Evolutionary conservation across 306 rosid species (phyloP), one percentile per base, ranked within the genome.

Genomic region (Malus fusca): DNA sequence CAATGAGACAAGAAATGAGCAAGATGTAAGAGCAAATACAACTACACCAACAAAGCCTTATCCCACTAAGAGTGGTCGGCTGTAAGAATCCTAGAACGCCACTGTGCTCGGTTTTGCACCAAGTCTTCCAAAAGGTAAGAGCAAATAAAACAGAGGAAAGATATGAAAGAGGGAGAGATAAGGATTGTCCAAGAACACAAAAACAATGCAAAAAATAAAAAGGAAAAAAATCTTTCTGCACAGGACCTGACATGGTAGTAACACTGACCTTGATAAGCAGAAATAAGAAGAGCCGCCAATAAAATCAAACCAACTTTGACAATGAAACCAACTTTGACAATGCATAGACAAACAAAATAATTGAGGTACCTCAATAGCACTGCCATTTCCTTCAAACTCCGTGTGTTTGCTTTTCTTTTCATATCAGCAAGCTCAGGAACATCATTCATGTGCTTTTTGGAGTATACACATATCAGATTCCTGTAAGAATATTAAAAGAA

Each of bases 391-490:
- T 96, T 96, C 81, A 96, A 80, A 75, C 98, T 89, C 85, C 96
- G 83, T 7, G 92, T 89, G 80, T 96, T 92, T 68, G 98, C 91
- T 81, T 75, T 90, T 78, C 93, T 88, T 92, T 96, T 96, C 89
- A 81, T 88, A 77, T 96, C 99, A 76, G 84, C 65, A 73, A 89
- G 96, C 82, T 82, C 89, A 3, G 99, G 99, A 83, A 67, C 84
- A 90, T 96, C 99, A 48, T 48, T 53, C 99, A 96, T 87, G 90
- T 96, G 99, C 81, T 96, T 96, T 83, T 92, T 96, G 2, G 99
- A 96, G 89, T 96, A 96, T 73, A 96, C 97, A 75, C 99, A 96
- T n/a, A 96, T 87, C 75, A 96, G 93, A 82, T 96, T 96, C 92
- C 99, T 96, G 75, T 13, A 51, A 69, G 79, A 79, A 75, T 11